Evolutionary conservation across 257 asterid genomes (phyloP).

Genomic region (Catharanthus roseus): DNA sequence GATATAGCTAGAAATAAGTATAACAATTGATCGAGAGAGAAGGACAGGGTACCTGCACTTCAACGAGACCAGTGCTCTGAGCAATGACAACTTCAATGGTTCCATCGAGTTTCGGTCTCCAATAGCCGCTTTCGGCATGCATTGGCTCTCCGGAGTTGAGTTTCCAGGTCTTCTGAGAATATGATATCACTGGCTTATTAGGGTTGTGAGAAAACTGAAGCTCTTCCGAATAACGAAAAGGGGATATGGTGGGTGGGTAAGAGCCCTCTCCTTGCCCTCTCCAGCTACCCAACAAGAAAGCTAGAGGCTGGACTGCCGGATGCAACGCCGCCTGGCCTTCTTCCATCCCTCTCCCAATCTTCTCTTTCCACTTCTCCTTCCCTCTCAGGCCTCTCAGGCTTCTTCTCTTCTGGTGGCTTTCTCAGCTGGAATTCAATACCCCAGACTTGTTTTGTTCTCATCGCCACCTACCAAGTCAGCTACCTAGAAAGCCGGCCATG

Average conservation of each 20-base stretch:
- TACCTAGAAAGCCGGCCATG: too few relatives aligned
- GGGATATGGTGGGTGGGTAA: slow-evolving; percentile 51
- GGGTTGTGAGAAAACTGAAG: slow-evolving; percentile 52
- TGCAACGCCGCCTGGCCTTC: slow-evolving; percentile 23
- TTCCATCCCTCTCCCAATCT: neutral
- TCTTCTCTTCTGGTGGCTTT: too few relatives aligned
- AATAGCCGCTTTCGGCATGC: slow-evolving; percentile 74
- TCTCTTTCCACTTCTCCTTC: too few relatives aligned
- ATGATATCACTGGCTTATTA: slow-evolving; percentile 61
- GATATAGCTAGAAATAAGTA: too few relatives aligned
- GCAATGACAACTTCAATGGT: slow-evolving; percentile 64
- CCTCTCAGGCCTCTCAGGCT: too few relatives aligned
- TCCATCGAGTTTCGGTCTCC: slow-evolving; percentile 64
- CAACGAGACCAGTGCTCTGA: slow-evolving; percentile 76
- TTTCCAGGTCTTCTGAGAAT: slow-evolving; percentile 71
- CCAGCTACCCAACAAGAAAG: slow-evolving; percentile 61
- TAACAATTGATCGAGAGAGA: too few relatives aligned
- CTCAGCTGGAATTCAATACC: too few relatives aligned
- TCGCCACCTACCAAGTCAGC: too few relatives aligned
- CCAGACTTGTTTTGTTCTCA: too few relatives aligned
- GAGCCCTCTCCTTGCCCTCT: slow-evolving; percentile 55
- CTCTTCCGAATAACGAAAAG: slow-evolving; percentile 57
- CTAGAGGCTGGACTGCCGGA: slow-evolving; percentile 46
- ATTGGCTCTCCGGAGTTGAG: slow-evolving; percentile 51
- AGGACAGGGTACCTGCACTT: slow-evolving; percentile 46